These are phyloP conservation scores for Xylaria sp. DNA, from an alignment of 2,329 filamentous ascomycete species.

Conservation along the genomic window DNA sequence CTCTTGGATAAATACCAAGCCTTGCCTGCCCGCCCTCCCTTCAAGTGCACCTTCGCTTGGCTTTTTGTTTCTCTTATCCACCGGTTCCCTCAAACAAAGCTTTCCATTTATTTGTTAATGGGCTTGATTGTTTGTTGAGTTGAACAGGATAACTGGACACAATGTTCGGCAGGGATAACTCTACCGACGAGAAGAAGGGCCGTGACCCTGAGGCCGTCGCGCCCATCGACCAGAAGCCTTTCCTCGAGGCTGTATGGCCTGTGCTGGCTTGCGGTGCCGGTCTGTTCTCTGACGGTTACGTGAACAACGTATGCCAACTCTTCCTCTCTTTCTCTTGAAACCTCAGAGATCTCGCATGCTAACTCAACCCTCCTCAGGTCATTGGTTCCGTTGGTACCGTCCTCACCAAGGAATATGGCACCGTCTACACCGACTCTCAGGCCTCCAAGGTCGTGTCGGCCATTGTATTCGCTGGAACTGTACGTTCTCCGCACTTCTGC, in stretches of 20 bases:
- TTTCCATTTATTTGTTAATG: not conserved
- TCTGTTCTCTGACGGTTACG: slow-evolving; percentile 85
- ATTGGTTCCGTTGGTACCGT: slow-evolving; percentile 85
- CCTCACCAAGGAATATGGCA: slow-evolving; percentile 61
- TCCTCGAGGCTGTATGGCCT: slow-evolving; percentile 45
- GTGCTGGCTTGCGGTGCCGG: slow-evolving; percentile 86
- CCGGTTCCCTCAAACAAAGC: not conserved
- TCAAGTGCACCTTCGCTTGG: not conserved
- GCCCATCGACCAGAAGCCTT: slow-evolving; percentile 30
- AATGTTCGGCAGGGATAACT: slow-evolving; percentile 26
- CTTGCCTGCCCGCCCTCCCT: not conserved
- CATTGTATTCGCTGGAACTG: slow-evolving; percentile 79
- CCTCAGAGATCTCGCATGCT: not conserved
- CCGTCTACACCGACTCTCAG: slow-evolving; percentile 60
- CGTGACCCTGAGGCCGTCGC: slow-evolving; percentile 17
- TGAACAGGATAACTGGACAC: not conserved
- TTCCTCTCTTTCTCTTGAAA: not conserved
- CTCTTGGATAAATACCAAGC: not conserved
- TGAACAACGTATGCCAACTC: slow-evolving; percentile 63
- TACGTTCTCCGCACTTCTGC: slow-evolving; percentile 9
- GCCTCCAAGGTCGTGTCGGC: slow-evolving; percentile 70
- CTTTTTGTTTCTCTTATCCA: not conserved
- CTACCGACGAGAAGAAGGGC: slow-evolving; percentile 14
- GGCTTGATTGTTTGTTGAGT: not conserved
- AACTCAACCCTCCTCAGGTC: slow-evolving; percentile 45